Conservation (phyloP, 179 eudicot species). For the Vitellaria paradoxa region DNA sequence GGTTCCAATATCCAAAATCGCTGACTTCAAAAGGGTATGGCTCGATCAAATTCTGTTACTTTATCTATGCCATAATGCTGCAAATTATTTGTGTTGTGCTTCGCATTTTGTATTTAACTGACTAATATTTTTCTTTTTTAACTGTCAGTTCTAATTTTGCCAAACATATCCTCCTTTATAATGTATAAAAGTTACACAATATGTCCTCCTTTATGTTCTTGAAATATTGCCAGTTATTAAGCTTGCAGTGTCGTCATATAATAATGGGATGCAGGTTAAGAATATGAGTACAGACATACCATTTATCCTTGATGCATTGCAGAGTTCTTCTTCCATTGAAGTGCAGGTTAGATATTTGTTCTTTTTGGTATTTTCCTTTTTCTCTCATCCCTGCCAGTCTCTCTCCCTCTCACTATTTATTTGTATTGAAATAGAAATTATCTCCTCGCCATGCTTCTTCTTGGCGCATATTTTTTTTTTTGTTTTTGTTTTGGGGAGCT, state of each 20-base stretch:
- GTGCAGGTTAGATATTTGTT: constrained; percentile 56
- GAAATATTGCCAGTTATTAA: neutral
- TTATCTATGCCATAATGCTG: constrained; percentile 1
- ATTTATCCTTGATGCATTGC: constrained; percentile 74
- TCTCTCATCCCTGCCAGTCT: neutral
- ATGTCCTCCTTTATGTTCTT: neutral
- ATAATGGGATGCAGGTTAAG: constrained; percentile 61
- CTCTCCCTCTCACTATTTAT: neutral
- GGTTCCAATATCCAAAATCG: constrained; percentile 76
- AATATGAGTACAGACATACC: constrained; percentile 66
- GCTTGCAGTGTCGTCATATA: neutral
- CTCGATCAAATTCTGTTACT: neutral
- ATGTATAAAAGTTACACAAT: neutral
- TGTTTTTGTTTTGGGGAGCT: neutral
- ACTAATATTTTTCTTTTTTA: neutral
- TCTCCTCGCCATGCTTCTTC: constrained; percentile 9
- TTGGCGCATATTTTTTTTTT: too few relatives aligned
- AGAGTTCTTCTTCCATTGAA: constrained; percentile 62
- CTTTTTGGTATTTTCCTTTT: constrained; percentile 3
- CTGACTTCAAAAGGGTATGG: constrained; percentile 83
- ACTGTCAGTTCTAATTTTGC: neutral
- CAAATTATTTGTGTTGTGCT: neutral
- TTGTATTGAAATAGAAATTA: neutral
- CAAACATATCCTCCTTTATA: neutral
- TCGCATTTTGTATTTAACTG: neutral